These are phyloP conservation scores for Austroboletus novae-zelandiae DNA, from an alignment of 1,284 basidiomycete genomes.

Conservation along the genomic window DNA sequence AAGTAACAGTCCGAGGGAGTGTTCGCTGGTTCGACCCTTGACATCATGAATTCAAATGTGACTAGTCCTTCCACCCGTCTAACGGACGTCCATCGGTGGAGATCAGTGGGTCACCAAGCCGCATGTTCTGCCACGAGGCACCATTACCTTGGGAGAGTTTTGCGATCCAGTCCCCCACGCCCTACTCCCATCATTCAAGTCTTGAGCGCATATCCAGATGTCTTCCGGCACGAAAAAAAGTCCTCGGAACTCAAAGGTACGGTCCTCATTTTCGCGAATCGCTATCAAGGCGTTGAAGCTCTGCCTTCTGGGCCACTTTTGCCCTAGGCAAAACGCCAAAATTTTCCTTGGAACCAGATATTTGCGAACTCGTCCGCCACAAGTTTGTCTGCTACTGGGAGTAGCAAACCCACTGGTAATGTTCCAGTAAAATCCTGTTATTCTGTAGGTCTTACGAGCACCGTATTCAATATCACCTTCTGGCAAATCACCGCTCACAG, in stretches of 20 bases:
- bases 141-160: slow-evolving; percentile 2
- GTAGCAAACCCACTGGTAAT: slow-evolving; percentile 12
- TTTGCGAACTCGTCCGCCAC: not conserved
- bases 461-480: slow-evolving; percentile 1
- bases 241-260: not conserved
- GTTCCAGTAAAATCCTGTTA: not conserved
- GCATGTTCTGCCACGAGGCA: slow-evolving; percentile 28
- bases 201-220: too few species aligned
- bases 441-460: slow-evolving; percentile 9
- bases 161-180: not conserved
- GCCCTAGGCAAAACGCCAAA: slow-evolving; percentile 1
- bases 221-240: too few species aligned
- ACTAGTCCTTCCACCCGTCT: not conserved
- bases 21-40: slow-evolving; percentile 7
- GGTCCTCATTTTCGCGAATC: not conserved
- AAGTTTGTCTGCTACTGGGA: not conserved
- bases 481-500: not conserved
- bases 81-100: slow-evolving; percentile 4
- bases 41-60: not conserved
- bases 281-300: slow-evolving; percentile 2
- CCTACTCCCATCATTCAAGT: slow-evolving; percentile 2
- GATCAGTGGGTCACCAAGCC: slow-evolving; percentile 15
- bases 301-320: not conserved
- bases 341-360: too few species aligned
- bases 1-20: slow-evolving; percentile 6